Conservation (phyloP, 345 rosid species). For the Citrus trifoliata region DNA sequence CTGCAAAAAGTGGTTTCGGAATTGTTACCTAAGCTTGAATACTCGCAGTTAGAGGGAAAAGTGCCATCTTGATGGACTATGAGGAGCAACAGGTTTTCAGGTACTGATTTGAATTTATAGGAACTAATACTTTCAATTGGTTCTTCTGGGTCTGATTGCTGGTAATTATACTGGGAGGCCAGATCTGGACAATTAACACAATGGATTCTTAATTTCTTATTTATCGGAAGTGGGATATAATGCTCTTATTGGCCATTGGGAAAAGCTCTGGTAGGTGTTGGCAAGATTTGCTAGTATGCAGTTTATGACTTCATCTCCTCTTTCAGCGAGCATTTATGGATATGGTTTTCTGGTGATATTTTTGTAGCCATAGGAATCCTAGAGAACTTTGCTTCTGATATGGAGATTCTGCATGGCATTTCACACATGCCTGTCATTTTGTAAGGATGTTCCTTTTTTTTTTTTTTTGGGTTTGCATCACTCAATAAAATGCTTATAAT, state of each 20-base stretch:
- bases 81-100: neutral
- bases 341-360: neutral
- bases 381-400: neutral
- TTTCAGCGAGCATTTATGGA: neutral
- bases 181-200: constrained; percentile 6
- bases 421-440: neutral
- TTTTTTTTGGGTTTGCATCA: neutral
- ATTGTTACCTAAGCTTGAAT: constrained; percentile 66
- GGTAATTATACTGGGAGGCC: neutral
- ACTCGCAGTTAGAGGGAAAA: constrained; percentile 37
- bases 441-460: neutral
- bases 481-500: neutral
- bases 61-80: constrained; percentile 38
- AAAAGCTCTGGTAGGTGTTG: neutral
- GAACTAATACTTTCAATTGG: neutral
- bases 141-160: neutral
- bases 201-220: neutral
- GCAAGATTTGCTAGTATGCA: neutral
- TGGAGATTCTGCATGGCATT: neutral
- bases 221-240: neutral
- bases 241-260: neutral
- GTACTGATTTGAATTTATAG: neutral
- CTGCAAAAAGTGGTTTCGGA: constrained; percentile 63
- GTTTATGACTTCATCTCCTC: neutral
- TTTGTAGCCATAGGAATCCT: neutral